Conservation (phyloP, 164 flowering plant species). For the Magnolia kwangsiensis region DNA sequence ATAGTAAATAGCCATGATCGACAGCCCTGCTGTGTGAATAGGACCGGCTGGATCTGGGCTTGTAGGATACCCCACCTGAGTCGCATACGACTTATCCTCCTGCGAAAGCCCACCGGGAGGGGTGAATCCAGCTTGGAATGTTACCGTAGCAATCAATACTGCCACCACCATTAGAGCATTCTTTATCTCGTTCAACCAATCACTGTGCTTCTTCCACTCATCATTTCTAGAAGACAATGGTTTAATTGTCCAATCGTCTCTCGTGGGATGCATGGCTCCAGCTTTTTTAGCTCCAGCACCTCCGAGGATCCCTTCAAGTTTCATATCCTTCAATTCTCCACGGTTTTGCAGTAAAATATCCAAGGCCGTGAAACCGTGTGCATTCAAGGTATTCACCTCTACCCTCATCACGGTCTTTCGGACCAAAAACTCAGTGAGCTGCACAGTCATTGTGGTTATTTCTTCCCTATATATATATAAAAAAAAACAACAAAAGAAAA, state of each 20-base stretch:
- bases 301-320: neutral
- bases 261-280: neutral
- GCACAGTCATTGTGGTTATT: neutral
- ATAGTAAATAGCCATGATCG: neutral
- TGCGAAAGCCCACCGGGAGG: constrained; percentile 5
- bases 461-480: too few relatives aligned
- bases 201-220: too few relatives aligned
- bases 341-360: neutral
- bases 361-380: neutral
- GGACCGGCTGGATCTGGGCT: too few relatives aligned
- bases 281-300: neutral
- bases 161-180: neutral
- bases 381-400: neutral
- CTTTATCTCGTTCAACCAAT: neutral
- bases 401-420: neutral
- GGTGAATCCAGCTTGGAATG: constrained; percentile 5
- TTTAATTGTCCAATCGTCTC: neutral
- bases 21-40: neutral
- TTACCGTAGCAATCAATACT: neutral
- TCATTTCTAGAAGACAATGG: neutral
- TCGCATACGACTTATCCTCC: neutral
- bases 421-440: neutral
- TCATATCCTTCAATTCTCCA: neutral
- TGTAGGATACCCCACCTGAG: too few relatives aligned
- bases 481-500: too few relatives aligned